phyloP scores from a whole-genome alignment of 225 moss, liverwort and hornwort genomes.

The Climacium dendroides region DNA sequence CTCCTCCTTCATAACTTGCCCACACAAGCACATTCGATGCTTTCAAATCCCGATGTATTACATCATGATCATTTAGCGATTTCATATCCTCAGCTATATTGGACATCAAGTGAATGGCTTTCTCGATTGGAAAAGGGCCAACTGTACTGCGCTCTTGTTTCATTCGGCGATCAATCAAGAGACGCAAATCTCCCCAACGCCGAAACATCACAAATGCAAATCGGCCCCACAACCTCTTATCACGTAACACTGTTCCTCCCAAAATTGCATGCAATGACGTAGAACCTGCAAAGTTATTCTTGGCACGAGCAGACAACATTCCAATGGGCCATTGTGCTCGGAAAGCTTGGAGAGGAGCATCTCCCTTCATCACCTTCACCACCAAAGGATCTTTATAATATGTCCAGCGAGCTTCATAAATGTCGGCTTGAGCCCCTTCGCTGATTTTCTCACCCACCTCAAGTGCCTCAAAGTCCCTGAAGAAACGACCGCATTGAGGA shows the following conservation, averaged over 20 bases:
- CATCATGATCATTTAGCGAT: neutral
- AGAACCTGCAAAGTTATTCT: no score
- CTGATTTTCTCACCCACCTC: neutral
- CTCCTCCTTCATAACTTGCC: no score
- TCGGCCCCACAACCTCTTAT: neutral
- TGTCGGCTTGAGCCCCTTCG: neutral
- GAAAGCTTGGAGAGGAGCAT: neutral
- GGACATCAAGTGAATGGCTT: neutral
- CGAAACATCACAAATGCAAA: neutral
- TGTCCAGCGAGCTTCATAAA: neutral
- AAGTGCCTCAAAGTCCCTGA: neutral
- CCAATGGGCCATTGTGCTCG: neutral
- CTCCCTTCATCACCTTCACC: neutral
- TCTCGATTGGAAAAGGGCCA: neutral
- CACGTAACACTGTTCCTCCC: neutral
- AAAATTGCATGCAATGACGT: neutral
- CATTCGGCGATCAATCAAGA: neutral
- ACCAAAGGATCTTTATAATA: neutral
- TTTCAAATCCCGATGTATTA: neutral
- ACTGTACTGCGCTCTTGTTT: accelerated
- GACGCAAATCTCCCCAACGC: neutral
- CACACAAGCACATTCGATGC: neutral
- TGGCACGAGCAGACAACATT: neutral
- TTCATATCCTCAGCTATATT: neutral
- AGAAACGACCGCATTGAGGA: neutral